Conservation (phyloP, 805 yeast species). For the Myxozyma kluyveri region DNA sequence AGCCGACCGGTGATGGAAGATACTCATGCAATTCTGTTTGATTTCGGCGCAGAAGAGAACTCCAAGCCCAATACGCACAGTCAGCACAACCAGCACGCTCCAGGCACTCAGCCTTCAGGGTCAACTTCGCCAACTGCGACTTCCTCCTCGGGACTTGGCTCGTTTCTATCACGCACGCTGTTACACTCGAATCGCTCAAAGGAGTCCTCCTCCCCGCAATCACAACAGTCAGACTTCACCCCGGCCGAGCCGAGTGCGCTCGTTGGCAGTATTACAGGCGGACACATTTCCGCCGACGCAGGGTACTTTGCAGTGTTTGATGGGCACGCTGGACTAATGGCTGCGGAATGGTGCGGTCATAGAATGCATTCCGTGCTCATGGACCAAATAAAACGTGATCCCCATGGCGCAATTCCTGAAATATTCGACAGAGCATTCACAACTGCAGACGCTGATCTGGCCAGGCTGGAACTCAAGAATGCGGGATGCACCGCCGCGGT, state of each 20-base stretch:
- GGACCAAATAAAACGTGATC: slow-evolving; percentile 34
- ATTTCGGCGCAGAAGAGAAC: slow-evolving; percentile 63
- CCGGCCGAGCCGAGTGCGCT: slow-evolving; percentile 1
- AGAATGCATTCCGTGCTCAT: slow-evolving; percentile 65
- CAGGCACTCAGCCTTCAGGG: no score
- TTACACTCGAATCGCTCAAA: not conserved
- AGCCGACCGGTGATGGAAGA: slow-evolving; percentile 93
- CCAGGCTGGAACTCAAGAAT: slow-evolving; percentile 58
- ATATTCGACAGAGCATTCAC: slow-evolving; percentile 67
- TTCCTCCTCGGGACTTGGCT: not conserved
- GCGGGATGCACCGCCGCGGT: slow-evolving; percentile 97
- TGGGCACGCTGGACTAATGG: slow-evolving; percentile 93
- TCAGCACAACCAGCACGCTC: no score
- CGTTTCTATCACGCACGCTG: not conserved
- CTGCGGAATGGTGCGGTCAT: slow-evolving; percentile 94
- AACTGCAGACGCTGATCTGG: slow-evolving; percentile 70
- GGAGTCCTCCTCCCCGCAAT: not conserved
- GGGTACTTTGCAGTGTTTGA: slow-evolving; percentile 95
- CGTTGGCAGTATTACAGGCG: slow-evolving; percentile 5
- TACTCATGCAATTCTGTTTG: slow-evolving; percentile 87
- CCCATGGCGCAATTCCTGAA: slow-evolving; percentile 53
- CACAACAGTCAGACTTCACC: no score
- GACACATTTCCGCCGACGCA: slow-evolving; percentile 53
- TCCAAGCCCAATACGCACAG: not conserved
- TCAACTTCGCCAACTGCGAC: no score